phyloP scores from a whole-genome alignment of 345 rosid species.

The Pelargonium nanum region DNA sequence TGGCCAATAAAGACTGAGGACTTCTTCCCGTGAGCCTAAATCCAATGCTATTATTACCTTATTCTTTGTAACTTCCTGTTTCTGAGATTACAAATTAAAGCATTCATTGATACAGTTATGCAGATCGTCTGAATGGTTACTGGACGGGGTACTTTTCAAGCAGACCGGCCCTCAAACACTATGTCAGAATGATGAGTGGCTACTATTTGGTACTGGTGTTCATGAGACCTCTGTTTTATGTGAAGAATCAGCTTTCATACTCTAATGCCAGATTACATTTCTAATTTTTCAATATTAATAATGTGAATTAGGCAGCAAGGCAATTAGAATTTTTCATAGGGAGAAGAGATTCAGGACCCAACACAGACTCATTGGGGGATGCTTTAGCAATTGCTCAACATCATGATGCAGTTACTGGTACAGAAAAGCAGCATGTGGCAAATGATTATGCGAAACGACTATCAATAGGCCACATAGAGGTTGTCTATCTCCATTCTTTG shows the following conservation, averaged over 20 bases:
- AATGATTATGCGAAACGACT: slow-evolving; percentile 83
- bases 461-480: slow-evolving; percentile 80
- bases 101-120: slow-evolving; percentile 50
- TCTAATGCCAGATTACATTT: neutral
- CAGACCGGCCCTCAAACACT: slow-evolving; percentile 84
- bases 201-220: slow-evolving; percentile 74
- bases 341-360: slow-evolving; percentile 48
- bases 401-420: slow-evolving; percentile 93
- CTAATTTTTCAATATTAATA: slow-evolving; percentile 9
- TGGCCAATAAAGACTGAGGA: slow-evolving; percentile 90
- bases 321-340: slow-evolving; percentile 87
- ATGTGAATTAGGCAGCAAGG: slow-evolving; percentile 59
- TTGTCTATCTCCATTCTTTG: slow-evolving; percentile 7
- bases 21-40: slow-evolving; percentile 84
- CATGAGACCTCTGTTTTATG: slow-evolving; percentile 3
- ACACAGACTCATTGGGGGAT: slow-evolving; percentile 76
- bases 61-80: slow-evolving; percentile 5
- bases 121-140: slow-evolving; percentile 84
- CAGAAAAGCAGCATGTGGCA: slow-evolving; percentile 90
- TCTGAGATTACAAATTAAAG: slow-evolving; percentile 14
- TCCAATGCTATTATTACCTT: slow-evolving; percentile 7
- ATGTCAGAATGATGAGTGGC: slow-evolving; percentile 84
- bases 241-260: slow-evolving; percentile 1
- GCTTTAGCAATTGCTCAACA: slow-evolving; percentile 92
- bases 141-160: slow-evolving; percentile 98